phyloP scores from a whole-genome alignment of 768 basidiomycete genomes.

The Serendipita sp. region DNA sequence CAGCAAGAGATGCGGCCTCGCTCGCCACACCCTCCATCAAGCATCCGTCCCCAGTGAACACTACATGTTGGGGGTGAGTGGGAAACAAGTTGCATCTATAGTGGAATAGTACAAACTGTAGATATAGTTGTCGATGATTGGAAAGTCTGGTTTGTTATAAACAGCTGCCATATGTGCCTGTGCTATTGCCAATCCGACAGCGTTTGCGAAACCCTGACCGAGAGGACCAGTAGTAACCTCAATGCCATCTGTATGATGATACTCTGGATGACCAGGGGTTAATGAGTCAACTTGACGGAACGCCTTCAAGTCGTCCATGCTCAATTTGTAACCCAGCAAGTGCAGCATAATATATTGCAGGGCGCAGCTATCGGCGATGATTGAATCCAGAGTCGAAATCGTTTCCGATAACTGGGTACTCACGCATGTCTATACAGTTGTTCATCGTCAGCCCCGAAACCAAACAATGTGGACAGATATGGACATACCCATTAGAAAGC shows the following conservation, averaged over 20 bases:
- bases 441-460: conserved; percentile 2
- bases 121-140: conserved; percentile 72
- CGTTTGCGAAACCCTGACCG: conserved; percentile 87
- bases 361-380: conserved; percentile 46
- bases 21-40: conserved; percentile 93
- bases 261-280: conserved; percentile 89
- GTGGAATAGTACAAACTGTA: conserved; percentile 39
- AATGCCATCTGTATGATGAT: conserved; percentile 52
- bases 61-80: conserved; percentile 22
- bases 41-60: conserved; percentile 89
- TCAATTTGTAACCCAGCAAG: conserved; percentile 79
- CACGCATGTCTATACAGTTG: conserved; percentile 47
- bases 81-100: conserved; percentile 2
- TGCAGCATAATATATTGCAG: conserved; percentile 87
- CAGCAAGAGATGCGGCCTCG: conserved; percentile 83
- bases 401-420: conserved; percentile 18
- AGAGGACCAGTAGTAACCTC: conserved; percentile 94
- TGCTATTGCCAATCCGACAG: conserved; percentile 84
- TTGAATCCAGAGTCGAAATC: neutral
- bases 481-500: conserved; percentile 79
- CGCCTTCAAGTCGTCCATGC: conserved; percentile 78
- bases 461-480: neutral
- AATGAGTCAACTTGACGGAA: conserved; percentile 84
- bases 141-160: conserved; percentile 74
- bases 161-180: conserved; percentile 80